Percentiles rank a stretch among this genome's conserved stretches.
phyloP scores from a whole-genome alignment of 495 filamentous ascomycete species.

The Podospora bellae-mahoneyi region DNA sequence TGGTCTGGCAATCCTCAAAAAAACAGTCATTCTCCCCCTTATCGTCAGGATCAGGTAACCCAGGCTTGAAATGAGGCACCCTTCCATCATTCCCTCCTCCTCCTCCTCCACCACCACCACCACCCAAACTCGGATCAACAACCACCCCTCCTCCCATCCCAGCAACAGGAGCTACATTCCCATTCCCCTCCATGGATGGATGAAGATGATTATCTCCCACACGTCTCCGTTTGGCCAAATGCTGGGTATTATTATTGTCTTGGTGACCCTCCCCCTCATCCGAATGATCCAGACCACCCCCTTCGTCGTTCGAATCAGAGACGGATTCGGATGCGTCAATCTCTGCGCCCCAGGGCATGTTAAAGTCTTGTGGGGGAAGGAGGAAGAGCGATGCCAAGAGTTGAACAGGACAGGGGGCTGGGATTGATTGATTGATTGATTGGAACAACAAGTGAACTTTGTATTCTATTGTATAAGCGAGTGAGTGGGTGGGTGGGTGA shows the following conservation, averaged over 20 bases:
- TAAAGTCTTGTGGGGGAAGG: too few species aligned
- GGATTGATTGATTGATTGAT: too few species aligned
- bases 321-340: background rate
- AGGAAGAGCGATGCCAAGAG: too few species aligned
- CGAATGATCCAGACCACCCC: background rate
- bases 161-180: background rate
- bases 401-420: too few species aligned
- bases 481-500: too few species aligned
- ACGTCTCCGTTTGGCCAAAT: background rate
- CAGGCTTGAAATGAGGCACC: constrained; percentile 10
- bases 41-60: constrained; percentile 1
- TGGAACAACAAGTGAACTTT: too few species aligned
- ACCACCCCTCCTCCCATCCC: background rate
- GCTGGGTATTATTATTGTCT: background rate
- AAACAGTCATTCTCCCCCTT: constrained; percentile 17
- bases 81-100: background rate
- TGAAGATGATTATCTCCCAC: background rate
- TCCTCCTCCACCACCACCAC: background rate
- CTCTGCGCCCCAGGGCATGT: too few species aligned
- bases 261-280: background rate
- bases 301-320: background rate
- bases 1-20: constrained; percentile 11
- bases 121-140: background rate
- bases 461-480: too few species aligned
- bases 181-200: background rate